Conservation (phyloP, 257 asterid genomes). For the Cruciata laevipes region DNA sequence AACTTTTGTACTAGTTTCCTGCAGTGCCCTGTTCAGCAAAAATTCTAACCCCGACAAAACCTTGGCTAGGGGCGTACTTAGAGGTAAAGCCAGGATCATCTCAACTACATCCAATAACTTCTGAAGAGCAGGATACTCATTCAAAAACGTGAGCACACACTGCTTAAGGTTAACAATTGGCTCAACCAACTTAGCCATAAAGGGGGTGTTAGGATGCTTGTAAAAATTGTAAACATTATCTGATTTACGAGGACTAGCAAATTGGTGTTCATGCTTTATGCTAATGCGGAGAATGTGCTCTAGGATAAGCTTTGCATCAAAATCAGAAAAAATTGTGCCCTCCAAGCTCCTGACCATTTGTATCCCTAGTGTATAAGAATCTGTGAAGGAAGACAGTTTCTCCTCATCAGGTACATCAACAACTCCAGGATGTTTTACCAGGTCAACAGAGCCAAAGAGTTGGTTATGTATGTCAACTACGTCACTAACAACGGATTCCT, state of each 20-base stretch:
- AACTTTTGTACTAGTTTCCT: slow-evolving; percentile 65
- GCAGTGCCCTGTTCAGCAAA: slow-evolving; percentile 50
- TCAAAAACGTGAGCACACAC: slow-evolving; percentile 37
- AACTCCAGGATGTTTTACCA: slow-evolving; percentile 48
- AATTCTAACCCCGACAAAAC: slow-evolving; percentile 80
- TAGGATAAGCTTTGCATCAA: slow-evolving; percentile 75
- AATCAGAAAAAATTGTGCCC: slow-evolving; percentile 50
- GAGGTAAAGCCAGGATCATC: slow-evolving; percentile 76
- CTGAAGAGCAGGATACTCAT: slow-evolving; percentile 64
- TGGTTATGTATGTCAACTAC: slow-evolving; percentile 60
- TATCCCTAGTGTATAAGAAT: slow-evolving; percentile 60
- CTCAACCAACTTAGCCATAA: slow-evolving; percentile 75
- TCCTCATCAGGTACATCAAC: slow-evolving; percentile 53
- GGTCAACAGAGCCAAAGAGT: slow-evolving; percentile 77
- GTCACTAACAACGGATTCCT: slow-evolving; percentile 51
- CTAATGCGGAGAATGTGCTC: slow-evolving; percentile 79
- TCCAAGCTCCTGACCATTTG: slow-evolving; percentile 45
- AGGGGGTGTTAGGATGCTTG: slow-evolving; percentile 67
- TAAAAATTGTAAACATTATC: slow-evolving; percentile 58
- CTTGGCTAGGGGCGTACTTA: slow-evolving; percentile 81
- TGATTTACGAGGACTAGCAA: slow-evolving; percentile 33
- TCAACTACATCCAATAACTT: slow-evolving; percentile 61
- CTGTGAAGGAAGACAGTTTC: slow-evolving; percentile 47
- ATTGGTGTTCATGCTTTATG: slow-evolving; percentile 67
- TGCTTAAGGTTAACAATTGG: slow-evolving; percentile 54